phyloP scores from a whole-genome alignment of 176 grass and related monocot genomes.

The Zoysia pacifica region DNA sequence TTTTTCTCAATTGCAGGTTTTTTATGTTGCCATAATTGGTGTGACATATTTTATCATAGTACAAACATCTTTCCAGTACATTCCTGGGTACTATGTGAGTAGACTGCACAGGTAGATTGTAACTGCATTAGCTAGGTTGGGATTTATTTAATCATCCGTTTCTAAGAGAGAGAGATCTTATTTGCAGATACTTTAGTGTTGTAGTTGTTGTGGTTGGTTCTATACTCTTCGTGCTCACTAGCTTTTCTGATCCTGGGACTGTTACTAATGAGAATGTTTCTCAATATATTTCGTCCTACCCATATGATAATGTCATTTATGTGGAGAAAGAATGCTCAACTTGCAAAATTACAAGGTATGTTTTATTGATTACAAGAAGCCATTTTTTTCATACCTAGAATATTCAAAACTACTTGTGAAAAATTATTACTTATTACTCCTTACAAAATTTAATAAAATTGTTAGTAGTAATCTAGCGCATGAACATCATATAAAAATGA shows the following conservation, averaged over 20 bases:
- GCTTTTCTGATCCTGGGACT: constrained; percentile 98
- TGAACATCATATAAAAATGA: constrained; percentile 11
- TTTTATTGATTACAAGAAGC: constrained; percentile 6
- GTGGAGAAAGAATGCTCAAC: constrained; percentile 92
- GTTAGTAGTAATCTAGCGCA: constrained; percentile 19
- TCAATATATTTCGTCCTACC: constrained; percentile 84
- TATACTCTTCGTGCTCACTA: constrained; percentile 86
- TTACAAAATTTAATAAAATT: background rate
- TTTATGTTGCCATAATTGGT: constrained; percentile 86
- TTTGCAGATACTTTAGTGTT: constrained; percentile 71
- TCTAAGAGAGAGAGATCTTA: constrained; percentile 15
- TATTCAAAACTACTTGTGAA: background rate
- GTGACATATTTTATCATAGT: constrained; percentile 82
- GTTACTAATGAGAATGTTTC: constrained; percentile 80
- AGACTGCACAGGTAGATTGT: constrained; percentile 79
- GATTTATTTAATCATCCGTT: constrained; percentile 20
- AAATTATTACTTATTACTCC: constrained; percentile 26
- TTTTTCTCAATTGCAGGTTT: constrained; percentile 59
- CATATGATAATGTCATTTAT: constrained; percentile 85
- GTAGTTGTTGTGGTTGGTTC: constrained; percentile 71
- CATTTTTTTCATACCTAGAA: constrained; percentile 23
- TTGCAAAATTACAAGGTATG: constrained; percentile 88
- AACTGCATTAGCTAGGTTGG: constrained; percentile 30
- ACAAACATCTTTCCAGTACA: constrained; percentile 88
- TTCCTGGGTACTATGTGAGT: constrained; percentile 96